Conservation (phyloP, 2,329 filamentous ascomycete species). For the Periconia digitata region DNA sequence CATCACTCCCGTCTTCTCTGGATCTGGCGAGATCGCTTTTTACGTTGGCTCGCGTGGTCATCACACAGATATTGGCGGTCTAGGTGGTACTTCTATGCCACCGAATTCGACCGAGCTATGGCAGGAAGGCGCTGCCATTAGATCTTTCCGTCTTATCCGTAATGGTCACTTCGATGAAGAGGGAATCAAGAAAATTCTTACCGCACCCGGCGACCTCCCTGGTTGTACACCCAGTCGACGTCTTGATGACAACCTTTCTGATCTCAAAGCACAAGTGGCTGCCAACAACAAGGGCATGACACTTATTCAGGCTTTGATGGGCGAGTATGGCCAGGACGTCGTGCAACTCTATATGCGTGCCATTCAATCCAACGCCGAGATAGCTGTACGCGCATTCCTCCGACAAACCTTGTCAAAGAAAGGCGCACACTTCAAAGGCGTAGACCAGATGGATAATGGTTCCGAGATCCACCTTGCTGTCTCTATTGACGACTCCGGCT, state of each 20-base stretch:
- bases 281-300: slow-evolving; percentile 11
- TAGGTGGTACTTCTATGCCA: slow-evolving; percentile 46
- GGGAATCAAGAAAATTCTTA: background rate
- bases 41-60: slow-evolving; percentile 76
- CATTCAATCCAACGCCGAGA: slow-evolving; percentile 13
- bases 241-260: slow-evolving; percentile 13
- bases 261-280: slow-evolving; percentile 14
- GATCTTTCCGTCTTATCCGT: slow-evolving; percentile 17
- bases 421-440: slow-evolving; percentile 2
- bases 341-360: slow-evolving; percentile 16
- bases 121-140: slow-evolving; percentile 49
- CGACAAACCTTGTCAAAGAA: background rate
- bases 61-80: slow-evolving; percentile 70
- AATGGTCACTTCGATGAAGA: slow-evolving; percentile 22
- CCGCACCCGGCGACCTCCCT: slow-evolving; percentile 4
- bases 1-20: slow-evolving; percentile 25
- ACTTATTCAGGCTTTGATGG: slow-evolving; percentile 9
- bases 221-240: slow-evolving; percentile 7
- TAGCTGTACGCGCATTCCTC: slow-evolving; percentile 12
- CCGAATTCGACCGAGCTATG: slow-evolving; percentile 47
- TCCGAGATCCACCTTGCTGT: slow-evolving; percentile 11
- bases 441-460: slow-evolving; percentile 16
- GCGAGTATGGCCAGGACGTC: slow-evolving; percentile 3
- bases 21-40: slow-evolving; percentile 69
- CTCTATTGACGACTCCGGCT: slow-evolving; percentile 7